Conservation (phyloP, 2,329 filamentous ascomycete species). For the Venturia oleaginea region DNA sequence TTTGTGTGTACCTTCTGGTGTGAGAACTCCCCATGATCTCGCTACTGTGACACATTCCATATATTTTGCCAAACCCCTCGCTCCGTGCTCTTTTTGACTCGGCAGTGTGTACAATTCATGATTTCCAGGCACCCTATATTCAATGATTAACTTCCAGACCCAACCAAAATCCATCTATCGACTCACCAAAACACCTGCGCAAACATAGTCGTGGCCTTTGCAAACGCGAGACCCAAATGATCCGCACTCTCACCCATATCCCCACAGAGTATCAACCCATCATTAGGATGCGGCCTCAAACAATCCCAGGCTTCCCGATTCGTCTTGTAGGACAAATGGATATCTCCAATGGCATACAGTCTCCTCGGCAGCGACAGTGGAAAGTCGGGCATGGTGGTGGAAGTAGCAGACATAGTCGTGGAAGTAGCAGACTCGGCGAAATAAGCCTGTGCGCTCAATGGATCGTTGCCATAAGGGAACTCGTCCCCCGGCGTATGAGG, state of each 20-base stretch:
- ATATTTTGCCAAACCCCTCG: conserved; percentile 46
- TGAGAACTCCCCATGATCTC: conserved; percentile 42
- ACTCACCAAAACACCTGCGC: conserved; percentile 43
- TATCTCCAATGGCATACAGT: conserved; percentile 39
- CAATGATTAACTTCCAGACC: conserved; percentile 43
- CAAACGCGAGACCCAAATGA: conserved; percentile 28
- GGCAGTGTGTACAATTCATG: conserved; percentile 50
- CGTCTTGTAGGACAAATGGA: conserved; percentile 38
- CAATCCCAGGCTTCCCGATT: conserved; percentile 36
- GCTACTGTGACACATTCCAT: conserved; percentile 45
- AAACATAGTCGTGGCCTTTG: conserved; percentile 33
- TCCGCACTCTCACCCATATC: conserved; percentile 31
- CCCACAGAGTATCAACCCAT: conserved; percentile 38
- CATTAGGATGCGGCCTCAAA: conserved; percentile 30
- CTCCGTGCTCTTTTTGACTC: conserved; percentile 24
- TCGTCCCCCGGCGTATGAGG: conserved; percentile 1
- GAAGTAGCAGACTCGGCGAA: conserved; percentile 2
- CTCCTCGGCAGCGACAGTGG: conserved; percentile 11
- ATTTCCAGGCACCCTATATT: conserved; percentile 40
- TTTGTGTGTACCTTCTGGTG: conserved; percentile 27
- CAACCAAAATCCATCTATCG: conserved; percentile 29
- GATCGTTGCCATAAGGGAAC: conserved; percentile 7
- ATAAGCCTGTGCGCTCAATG: conserved; percentile 9
- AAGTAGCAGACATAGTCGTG: neutral
- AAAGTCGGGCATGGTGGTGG: neutral